Conservation (phyloP, 116 monocot species). For the Trichopus zeylanicus region DNA sequence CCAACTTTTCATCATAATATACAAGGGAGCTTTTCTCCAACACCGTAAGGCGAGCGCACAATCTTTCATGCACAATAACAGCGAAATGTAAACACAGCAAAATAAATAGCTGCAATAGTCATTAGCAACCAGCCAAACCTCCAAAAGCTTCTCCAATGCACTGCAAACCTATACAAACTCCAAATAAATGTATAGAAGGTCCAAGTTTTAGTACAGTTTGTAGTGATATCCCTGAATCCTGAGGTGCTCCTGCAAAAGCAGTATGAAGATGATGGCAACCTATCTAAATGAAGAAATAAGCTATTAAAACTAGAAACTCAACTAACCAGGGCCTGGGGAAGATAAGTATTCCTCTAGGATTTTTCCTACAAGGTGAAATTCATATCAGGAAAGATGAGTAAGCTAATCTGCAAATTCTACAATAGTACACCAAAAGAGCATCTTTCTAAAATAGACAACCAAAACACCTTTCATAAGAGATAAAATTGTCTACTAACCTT, state of each 20-base stretch:
- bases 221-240: constrained; percentile 96
- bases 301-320: background rate
- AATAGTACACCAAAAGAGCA: background rate
- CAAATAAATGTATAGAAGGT: constrained; percentile 84
- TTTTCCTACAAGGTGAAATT: constrained; percentile 32
- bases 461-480: background rate
- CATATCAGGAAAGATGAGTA: background rate
- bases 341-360: constrained; percentile 88
- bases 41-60: constrained; percentile 89
- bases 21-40: constrained; percentile 81
- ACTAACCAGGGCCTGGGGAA: constrained; percentile 91
- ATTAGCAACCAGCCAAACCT: constrained; percentile 35
- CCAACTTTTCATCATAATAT: constrained; percentile 71
- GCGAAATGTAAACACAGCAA: background rate
- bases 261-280: background rate
- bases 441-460: background rate
- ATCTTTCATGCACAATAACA: constrained; percentile 80
- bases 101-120: background rate
- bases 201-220: constrained; percentile 88
- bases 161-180: constrained; percentile 98
- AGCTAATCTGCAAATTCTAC: background rate
- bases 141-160: constrained; percentile 99
- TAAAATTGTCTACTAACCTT: constrained; percentile 23
- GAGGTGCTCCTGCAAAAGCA: constrained; percentile 57
- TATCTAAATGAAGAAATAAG: background rate